A percentile compares a stretch with the other conserved stretches of the same genome.
Evolutionary conservation across 768 basidiomycete genomes (phyloP).

Genomic region (Chalciporus piperatus): DNA sequence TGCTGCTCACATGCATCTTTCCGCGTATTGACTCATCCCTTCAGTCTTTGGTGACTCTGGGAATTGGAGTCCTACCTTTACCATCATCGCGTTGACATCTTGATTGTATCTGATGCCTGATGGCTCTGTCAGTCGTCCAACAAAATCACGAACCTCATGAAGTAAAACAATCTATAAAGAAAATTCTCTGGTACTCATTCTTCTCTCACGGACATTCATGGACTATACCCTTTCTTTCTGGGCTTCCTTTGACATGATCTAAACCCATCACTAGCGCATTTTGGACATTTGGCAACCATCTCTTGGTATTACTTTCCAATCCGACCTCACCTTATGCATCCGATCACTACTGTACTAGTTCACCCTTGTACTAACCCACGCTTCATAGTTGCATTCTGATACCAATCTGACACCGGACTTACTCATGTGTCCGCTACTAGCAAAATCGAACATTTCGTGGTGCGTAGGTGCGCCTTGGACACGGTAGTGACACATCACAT

Average conservation of each 20-base stretch:
- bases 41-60: constrained; percentile 56
- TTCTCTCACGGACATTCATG: constrained; percentile 5
- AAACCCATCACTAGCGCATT: neutral
- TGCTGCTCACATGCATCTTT: neutral
- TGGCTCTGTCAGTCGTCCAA: neutral
- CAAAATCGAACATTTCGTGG: too few relatives aligned
- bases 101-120: constrained; percentile 9
- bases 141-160: constrained; percentile 13
- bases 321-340: neutral
- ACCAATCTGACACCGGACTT: neutral
- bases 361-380: neutral
- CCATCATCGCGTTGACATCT: constrained; percentile 31
- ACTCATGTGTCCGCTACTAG: too few relatives aligned
- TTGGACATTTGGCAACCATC: constrained; percentile 8
- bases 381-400: neutral
- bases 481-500: too few relatives aligned
- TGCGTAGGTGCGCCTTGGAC: too few relatives aligned
- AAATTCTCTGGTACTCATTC: neutral
- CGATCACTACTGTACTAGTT: neutral
- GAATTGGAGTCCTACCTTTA: constrained; percentile 44
- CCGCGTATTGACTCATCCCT: neutral
- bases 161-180: constrained; percentile 1
- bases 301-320: neutral
- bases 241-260: neutral
- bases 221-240: neutral